phyloP scores from a whole-genome alignment of 805 yeast species.

The Kodamaea lidongshanica region DNA sequence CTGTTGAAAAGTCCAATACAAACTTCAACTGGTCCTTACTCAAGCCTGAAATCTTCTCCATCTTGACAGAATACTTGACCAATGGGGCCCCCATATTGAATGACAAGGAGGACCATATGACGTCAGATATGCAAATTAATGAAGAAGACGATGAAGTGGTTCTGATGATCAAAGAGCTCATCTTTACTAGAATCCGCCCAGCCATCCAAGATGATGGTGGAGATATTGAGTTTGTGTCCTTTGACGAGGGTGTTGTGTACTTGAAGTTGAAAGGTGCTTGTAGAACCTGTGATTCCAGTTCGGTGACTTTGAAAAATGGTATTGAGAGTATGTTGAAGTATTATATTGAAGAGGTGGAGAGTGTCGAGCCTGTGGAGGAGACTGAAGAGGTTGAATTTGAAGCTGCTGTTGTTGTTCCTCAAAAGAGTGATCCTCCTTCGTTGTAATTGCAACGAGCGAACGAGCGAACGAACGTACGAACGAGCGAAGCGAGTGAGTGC shows the following conservation, averaged over 20 bases:
- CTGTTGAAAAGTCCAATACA: conserved; percentile 56
- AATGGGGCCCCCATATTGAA: conserved; percentile 53
- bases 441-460: too few species aligned
- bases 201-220: conserved; percentile 76
- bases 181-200: conserved; percentile 65
- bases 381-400: conserved; percentile 15
- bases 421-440: conserved; percentile 27
- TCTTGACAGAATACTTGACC: conserved; percentile 49
- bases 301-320: conserved; percentile 61
- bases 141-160: conserved; percentile 66
- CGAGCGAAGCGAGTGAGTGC: too few species aligned
- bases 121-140: conserved; percentile 35
- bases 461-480: too few species aligned
- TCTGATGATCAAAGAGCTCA: conserved; percentile 61
- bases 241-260: conserved; percentile 53
- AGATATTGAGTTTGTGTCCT: conserved; percentile 59
- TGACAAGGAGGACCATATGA: conserved; percentile 15
- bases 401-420: conserved; percentile 19
- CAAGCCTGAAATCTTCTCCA: conserved; percentile 61
- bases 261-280: conserved; percentile 64
- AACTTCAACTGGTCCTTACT: conserved; percentile 54
- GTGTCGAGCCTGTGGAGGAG: conserved; percentile 40
- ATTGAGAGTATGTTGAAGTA: conserved; percentile 66
- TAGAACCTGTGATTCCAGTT: conserved; percentile 62
- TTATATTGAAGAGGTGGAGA: conserved; percentile 61